phyloP scores from a whole-genome alignment of 352 stramenopile species.

The Pythium monospermum region DNA sequence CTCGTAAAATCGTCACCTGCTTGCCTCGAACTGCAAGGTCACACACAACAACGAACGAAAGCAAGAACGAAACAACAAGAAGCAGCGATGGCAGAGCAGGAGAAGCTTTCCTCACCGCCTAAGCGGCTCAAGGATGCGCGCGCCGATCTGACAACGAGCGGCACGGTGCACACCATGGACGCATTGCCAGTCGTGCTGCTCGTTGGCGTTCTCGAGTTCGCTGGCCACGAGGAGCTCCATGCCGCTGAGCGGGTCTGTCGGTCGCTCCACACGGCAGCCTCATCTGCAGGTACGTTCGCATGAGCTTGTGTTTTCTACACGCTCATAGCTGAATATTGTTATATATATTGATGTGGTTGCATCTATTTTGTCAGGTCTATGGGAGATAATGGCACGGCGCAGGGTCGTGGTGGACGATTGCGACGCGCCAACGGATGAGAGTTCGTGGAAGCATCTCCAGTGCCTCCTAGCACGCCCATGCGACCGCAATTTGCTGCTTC shows the following conservation, averaged over 20 bases:
- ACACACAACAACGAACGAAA: conserved; percentile 3
- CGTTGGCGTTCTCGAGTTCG: conserved; percentile 23
- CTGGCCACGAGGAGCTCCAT: conserved; percentile 25
- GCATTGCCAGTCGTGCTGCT: conserved; percentile 24
- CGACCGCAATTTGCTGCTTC: conserved; percentile 15
- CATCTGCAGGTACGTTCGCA: conserved; percentile 8
- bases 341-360: not conserved
- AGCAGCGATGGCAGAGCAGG: not conserved
- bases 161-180: conserved; percentile 1
- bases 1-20: too few species aligned
- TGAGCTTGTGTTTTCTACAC: too few species aligned
- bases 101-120: not conserved
- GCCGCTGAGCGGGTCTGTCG: conserved; percentile 18
- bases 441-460: conserved; percentile 24
- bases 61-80: too few species aligned
- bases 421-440: conserved; percentile 3
- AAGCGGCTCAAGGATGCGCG: conserved; percentile 7
- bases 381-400: conserved; percentile 13
- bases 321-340: too few species aligned
- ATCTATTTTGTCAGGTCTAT: conserved; percentile 12
- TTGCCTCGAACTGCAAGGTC: too few species aligned
- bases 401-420: conserved; percentile 15
- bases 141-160: not conserved
- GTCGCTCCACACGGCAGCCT: conserved; percentile 10
- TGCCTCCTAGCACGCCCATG: conserved; percentile 16